A percentile compares a stretch with the other conserved stretches of the same genome.
phyloP scores from a whole-genome alignment of 2,329 filamentous ascomycete genomes.

The Fusarium solani-melongenae region DNA sequence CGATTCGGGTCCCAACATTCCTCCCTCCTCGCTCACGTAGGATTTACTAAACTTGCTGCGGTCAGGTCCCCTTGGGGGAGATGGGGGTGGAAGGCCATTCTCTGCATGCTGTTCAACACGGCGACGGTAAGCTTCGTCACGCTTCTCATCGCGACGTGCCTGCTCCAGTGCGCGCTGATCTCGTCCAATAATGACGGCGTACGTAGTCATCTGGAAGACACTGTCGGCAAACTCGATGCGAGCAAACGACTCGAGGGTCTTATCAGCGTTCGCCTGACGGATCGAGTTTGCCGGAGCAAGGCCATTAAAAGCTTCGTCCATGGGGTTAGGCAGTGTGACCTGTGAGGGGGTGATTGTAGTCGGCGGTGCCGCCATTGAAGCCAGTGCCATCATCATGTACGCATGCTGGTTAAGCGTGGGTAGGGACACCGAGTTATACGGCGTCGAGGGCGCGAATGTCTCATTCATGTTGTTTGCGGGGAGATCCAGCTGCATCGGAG shows the following conservation, averaged over 20 bases:
- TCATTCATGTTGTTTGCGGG: conserved; percentile 35
- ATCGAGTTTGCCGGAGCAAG: conserved; percentile 46
- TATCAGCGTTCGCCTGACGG: conserved; percentile 50
- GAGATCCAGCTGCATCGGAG: conserved; percentile 33
- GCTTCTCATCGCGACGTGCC: conserved; percentile 63
- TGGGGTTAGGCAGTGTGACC: conserved; percentile 55
- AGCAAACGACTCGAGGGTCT: conserved; percentile 66
- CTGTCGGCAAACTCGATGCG: conserved; percentile 78
- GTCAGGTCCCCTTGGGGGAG: conserved; percentile 59
- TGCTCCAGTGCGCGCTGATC: conserved; percentile 71
- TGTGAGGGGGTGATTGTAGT: conserved; percentile 60
- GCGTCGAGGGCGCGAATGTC: conserved; percentile 47
- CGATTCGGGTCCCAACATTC: conserved; percentile 73
- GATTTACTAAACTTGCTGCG: conserved; percentile 69
- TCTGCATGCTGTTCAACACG: conserved; percentile 59
- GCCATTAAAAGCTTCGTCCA: conserved; percentile 46
- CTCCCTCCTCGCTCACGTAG: conserved; percentile 76
- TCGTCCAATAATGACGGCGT: conserved; percentile 77
- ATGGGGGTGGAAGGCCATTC: conserved; percentile 62
- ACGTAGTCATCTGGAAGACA: conserved; percentile 82
- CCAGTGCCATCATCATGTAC: conserved; percentile 60
- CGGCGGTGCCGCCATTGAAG: conserved; percentile 54
- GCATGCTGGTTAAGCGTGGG: conserved; percentile 51
- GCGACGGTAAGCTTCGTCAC: conserved; percentile 57
- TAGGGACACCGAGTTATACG: conserved; percentile 49